These are phyloP conservation scores for Phytophthora idaei DNA, from an alignment of 352 stramenopile species.

Conservation along the genomic window DNA sequence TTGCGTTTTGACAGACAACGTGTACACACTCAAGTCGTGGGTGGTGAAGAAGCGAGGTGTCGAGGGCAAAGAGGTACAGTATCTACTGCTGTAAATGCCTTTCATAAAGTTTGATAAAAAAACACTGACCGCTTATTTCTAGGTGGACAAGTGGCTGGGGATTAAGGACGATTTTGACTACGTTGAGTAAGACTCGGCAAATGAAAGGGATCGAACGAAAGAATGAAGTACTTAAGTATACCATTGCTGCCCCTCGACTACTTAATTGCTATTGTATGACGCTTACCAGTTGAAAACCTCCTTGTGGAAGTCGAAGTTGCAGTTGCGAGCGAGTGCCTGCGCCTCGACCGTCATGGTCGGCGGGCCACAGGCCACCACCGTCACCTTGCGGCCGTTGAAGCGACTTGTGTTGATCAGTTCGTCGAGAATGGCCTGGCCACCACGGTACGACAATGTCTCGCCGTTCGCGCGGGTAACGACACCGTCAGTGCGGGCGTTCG, in stretches of 20 bases:
- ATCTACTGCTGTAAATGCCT: background rate
- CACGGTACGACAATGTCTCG: slow-evolving; percentile 57
- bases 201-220: slow-evolving; percentile 1
- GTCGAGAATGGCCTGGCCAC: slow-evolving; percentile 64
- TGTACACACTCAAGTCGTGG: slow-evolving; percentile 85
- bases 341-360: slow-evolving; percentile 75
- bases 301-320: slow-evolving; percentile 84
- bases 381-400: slow-evolving; percentile 62
- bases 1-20: slow-evolving; percentile 55
- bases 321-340: slow-evolving; percentile 63
- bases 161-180: slow-evolving; percentile 91
- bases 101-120: no score
- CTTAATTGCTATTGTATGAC: slow-evolving; percentile 11
- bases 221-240: slow-evolving; percentile 16
- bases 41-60: slow-evolving; percentile 80
- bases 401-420: slow-evolving; percentile 75
- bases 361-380: slow-evolving; percentile 75
- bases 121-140: background rate
- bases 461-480: slow-evolving; percentile 55
- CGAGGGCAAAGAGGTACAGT: slow-evolving; percentile 54
- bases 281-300: slow-evolving; percentile 84
- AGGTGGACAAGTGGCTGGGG: slow-evolving; percentile 88
- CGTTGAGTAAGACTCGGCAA: slow-evolving; percentile 47
- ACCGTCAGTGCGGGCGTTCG: slow-evolving; percentile 49
- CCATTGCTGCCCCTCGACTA: slow-evolving; percentile 25